phyloP scores from a whole-genome alignment of 2,329 filamentous ascomycete species.

The Juglanconis sp. region DNA sequence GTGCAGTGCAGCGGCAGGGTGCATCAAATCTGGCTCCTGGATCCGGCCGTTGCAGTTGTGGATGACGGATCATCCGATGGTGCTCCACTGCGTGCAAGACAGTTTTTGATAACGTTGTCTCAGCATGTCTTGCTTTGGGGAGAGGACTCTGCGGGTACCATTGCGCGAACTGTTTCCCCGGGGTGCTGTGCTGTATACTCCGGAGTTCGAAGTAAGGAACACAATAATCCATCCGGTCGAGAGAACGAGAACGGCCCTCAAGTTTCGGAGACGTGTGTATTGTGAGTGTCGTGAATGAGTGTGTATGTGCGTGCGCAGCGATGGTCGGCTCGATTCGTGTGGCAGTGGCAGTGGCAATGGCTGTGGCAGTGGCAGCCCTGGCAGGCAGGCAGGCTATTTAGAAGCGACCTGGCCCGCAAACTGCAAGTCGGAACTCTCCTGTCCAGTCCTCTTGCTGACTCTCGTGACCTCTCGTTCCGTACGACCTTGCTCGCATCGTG shows the following conservation, averaged over 20 bases:
- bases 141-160: background rate
- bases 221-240: background rate
- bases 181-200: background rate
- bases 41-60: background rate
- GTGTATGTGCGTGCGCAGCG: background rate
- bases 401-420: background rate
- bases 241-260: background rate
- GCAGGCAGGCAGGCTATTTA: background rate
- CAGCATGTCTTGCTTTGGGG: background rate
- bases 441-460: background rate
- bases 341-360: background rate
- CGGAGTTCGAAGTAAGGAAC: background rate
- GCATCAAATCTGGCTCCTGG: background rate
- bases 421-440: background rate
- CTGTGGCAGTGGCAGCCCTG: too few relatives aligned
- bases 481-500: background rate
- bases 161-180: background rate
- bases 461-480: background rate
- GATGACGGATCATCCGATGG: background rate
- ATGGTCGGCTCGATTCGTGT: background rate
- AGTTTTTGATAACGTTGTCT: background rate
- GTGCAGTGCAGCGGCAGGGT: background rate
- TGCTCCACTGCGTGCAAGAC: background rate
- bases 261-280: background rate
- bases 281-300: background rate